Conservation (phyloP, 2,329 filamentous ascomycete species). For the Cercospora sp. region DNA sequence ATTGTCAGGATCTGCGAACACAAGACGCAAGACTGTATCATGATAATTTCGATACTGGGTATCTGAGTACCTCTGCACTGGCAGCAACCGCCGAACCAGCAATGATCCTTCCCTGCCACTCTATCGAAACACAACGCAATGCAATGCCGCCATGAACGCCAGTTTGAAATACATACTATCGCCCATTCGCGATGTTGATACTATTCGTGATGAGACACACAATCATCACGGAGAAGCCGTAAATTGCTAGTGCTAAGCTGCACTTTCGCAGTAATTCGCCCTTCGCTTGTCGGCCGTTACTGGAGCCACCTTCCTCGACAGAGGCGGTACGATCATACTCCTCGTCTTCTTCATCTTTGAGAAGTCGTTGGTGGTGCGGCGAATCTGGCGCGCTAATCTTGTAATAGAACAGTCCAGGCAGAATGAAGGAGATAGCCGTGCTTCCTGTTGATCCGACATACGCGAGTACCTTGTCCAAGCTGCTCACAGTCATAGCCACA, state of each 20-base stretch:
- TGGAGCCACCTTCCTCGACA: slow-evolving; percentile 53
- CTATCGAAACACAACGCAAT: slow-evolving; percentile 8
- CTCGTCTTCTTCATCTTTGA: slow-evolving; percentile 91
- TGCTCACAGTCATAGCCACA: slow-evolving; percentile 86
- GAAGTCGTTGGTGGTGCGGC: slow-evolving; percentile 76
- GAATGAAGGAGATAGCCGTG: slow-evolving; percentile 94
- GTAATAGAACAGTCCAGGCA: slow-evolving; percentile 96
- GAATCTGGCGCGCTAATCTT: slow-evolving; percentile 93
- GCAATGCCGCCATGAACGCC: slow-evolving; percentile 17
- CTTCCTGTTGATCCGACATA: slow-evolving; percentile 94
- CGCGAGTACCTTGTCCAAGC: slow-evolving; percentile 84
- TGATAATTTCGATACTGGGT: background rate
- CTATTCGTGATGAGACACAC: slow-evolving; percentile 84
- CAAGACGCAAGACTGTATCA: background rate
- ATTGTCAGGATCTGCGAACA: background rate
- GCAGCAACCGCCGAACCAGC: background rate
- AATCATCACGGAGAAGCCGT: slow-evolving; percentile 85
- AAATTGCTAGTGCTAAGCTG: slow-evolving; percentile 74
- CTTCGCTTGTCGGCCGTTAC: slow-evolving; percentile 41
- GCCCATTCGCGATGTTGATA: slow-evolving; percentile 58
- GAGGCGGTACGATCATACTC: slow-evolving; percentile 57
- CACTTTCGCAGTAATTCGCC: slow-evolving; percentile 66
- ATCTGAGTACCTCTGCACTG: background rate
- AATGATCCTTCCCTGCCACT: background rate
- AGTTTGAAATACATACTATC: slow-evolving; percentile 4